Base-by-base conservation (phyloP, 768 basidiomycete species). In the Auriscalpium orientale region DNA sequence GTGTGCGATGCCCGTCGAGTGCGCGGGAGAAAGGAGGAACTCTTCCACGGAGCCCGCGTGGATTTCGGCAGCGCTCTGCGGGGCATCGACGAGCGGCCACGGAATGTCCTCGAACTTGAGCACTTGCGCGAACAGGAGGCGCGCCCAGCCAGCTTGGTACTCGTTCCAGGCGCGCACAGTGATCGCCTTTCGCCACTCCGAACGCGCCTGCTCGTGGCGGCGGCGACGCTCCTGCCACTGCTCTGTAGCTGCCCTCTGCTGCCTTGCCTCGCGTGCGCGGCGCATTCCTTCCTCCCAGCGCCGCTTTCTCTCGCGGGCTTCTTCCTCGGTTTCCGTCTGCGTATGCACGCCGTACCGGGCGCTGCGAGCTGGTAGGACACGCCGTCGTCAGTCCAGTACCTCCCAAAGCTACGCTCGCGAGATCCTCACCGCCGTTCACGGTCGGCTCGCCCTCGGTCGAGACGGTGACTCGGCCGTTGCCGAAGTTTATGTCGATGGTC, bases 71-170 rank as follows among this genome's bases (percentile, higher is more conserved):
- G 72, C 68, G 45, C 62, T 66, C n/a, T 58, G 61, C 35, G 83
- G 80, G 11, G 66, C 62, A 16, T 66, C 60, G 49, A 76, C 66
- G 55, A 82, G 60, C 21, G 89, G 89, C 90, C 89, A 92, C 8
- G 89, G 89, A 49, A 89, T 81, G 48, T 74, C 74, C 36, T 73
- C 69, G 71, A 91, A 90, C 1, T 73, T 69, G 48, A 90, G 72
- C 28, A 28, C 28, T 21, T 68, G 59, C 46, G 76, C 13, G 89
- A 86, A 53, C 60, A 67, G 46, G 4, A 81, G 79, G 34, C 81
- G 74, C 6, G 74, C 56, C 64, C 77, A 79, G 46, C 74, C 73
- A 63, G 57, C 80, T 77, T 66, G 61, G 68, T 59, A 59, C n/a
- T 48, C 67, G 58, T 50, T 58, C 65, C 64, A 72, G 66, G 56